phyloP scores from a whole-genome alignment of 441 rosid genomes.

The Pelargonium cotyledonis region DNA sequence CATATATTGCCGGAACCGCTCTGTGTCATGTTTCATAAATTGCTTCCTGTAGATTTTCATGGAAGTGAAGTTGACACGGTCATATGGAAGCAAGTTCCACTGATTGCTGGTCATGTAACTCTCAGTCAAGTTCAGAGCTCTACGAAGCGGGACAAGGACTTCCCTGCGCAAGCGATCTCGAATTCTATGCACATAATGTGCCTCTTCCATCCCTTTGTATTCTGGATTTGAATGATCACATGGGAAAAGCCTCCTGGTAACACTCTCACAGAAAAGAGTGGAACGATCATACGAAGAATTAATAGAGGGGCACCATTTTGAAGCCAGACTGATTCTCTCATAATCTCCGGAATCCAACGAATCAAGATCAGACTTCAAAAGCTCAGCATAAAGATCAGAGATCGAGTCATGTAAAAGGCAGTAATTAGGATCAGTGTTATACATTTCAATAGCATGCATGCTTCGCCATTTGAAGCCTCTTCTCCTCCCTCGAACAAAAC shows the following conservation, averaged over 20 bases:
- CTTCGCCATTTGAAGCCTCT: not conserved
- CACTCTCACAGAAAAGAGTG: not conserved
- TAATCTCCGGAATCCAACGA: not conserved
- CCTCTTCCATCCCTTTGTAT: not conserved
- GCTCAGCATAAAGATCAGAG: not conserved
- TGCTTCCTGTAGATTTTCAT: not conserved
- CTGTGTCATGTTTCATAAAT: not conserved
- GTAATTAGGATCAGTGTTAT: not conserved
- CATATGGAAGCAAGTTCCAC: not conserved
- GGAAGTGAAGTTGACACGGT: not conserved
- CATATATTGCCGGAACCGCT: not conserved
- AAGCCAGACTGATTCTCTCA: not conserved
- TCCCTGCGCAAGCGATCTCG: too few species aligned
- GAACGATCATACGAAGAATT: not conserved
- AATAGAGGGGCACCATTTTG: not conserved
- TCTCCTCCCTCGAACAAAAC: not conserved
- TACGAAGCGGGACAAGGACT: not conserved
- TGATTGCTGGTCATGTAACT: not conserved
- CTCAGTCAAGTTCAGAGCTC: not conserved
- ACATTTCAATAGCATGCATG: not conserved
- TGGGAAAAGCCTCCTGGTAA: not conserved
- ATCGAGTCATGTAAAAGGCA: not conserved
- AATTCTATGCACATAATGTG: not conserved
- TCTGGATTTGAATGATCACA: not conserved
- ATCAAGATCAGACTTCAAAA: not conserved